A percentile compares a stretch with the other conserved stretches of the same genome.
phyloP scores from a whole-genome alignment of 129 eudicot genomes.

The Erigeron canadensis region DNA sequence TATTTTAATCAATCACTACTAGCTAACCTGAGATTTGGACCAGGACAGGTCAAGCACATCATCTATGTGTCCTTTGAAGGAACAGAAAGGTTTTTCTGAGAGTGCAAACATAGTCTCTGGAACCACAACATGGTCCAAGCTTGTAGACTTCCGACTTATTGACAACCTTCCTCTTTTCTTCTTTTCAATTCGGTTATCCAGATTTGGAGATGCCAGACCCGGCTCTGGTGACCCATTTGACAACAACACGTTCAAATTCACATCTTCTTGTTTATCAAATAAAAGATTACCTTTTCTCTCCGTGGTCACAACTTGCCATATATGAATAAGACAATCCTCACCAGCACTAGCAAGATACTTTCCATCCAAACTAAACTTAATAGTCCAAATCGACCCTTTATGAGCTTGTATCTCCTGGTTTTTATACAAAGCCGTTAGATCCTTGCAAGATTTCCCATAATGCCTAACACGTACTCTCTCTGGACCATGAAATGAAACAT shows the following conservation, averaged over 20 bases:
- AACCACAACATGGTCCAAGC: constrained; percentile 73
- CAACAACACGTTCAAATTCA: constrained; percentile 58
- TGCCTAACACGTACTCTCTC: constrained; percentile 77
- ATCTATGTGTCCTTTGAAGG: constrained; percentile 82
- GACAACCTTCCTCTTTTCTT: constrained; percentile 92
- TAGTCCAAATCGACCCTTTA: constrained; percentile 84
- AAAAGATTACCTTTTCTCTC: constrained; percentile 88
- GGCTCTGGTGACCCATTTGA: constrained; percentile 76
- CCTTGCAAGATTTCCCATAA: constrained; percentile 89
- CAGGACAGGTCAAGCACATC: constrained; percentile 94
- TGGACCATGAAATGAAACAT: constrained; percentile 78
- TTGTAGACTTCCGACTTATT: constrained; percentile 75
- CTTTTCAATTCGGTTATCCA: constrained; percentile 54
- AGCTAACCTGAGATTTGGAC: constrained; percentile 96
- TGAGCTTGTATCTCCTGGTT: constrained; percentile 93
- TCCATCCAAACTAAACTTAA: constrained; percentile 87
- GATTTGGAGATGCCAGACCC: constrained; percentile 54
- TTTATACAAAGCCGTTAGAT: constrained; percentile 75
- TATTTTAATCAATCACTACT: constrained; percentile 2
- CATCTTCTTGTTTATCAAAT: constrained; percentile 81
- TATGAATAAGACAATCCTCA: constrained; percentile 83
- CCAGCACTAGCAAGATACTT: constrained; percentile 97
- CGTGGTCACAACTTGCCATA: constrained; percentile 75
- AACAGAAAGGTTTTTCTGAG: constrained; percentile 82
- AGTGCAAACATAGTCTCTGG: constrained; percentile 82